Evolutionary conservation across 2,329 filamentous ascomycete species (phyloP), one percentile per base, ranked within the genome.

Genomic region (Verticillium zaregamsianum): DNA sequence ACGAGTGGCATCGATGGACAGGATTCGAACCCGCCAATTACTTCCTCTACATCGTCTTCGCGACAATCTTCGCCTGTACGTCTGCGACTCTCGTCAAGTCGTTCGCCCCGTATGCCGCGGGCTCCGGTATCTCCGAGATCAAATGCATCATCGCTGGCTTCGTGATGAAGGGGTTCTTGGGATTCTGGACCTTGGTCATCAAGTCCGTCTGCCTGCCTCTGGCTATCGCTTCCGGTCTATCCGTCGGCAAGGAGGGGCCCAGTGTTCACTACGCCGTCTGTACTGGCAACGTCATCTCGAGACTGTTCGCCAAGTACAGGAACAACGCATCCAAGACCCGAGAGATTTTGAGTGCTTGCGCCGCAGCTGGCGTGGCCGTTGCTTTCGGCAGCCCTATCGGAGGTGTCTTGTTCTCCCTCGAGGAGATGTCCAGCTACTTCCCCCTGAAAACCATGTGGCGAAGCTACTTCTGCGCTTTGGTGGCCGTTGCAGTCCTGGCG

Each of bases 201-300:
- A 99, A 99, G 78, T 96, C 93, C 0, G 86, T 98, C 61, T 91
- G 90, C 28, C 80, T 99, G 57, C 95, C 95, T 1, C 80, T 99
- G 55, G 91, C 94, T 54, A 99, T 99, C 73, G 93, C 91, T 14
- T 97, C 93, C 1, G 95, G 95, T 2, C 79, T 99, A 28, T 97
- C 93, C 0, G 93, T 99, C 14, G 95, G 95, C 60, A 99, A 99
- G 72, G 95, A 99, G 78, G 95, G 95, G 0, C 95, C 95, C 0
- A 97, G 93, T 75, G 95, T 99, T n/a, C 95, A 99, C 75, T 99
- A 98, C 72, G 95, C 95, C 3, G 95, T 98, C 7, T 98, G 95
- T 71, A 97, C 93, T 0, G 95, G 95, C 62, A 98, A 97, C 74
- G 94, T 99, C 66, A 95, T 99, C 63, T 97, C 93, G 33, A 85